Evolutionary conservation across 2,329 filamentous ascomycete species (phyloP), one percentile per base, ranked within the genome.

Genomic region (Hypocreales sp.): DNA sequence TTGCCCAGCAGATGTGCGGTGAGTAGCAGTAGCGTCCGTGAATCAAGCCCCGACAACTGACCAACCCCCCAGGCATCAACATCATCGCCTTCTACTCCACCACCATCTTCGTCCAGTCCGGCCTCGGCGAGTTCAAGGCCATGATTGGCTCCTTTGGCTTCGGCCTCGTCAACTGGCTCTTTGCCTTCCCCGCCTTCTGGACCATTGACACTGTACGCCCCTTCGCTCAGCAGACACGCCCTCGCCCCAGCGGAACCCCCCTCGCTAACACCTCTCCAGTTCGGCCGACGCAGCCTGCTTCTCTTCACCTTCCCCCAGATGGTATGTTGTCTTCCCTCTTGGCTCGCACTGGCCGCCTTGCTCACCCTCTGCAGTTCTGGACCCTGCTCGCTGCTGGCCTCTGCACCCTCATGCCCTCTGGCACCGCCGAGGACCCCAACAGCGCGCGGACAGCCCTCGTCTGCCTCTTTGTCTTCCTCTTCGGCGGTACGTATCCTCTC

Each of bases 71-170:
- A 25, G 27, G 37, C 14, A 41, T 78, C 50, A 80, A 80, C 45
- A 78, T 80, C 35, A 76, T 81, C 32, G 72, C 75, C 2, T 82
- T 82, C 48, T 82, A 82, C 51, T 75, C 68, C 1, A 74, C 69
- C 2, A 74, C 71, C 7, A 58, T 72, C 25, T 72, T 72, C 46
- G 41, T 50, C 22, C 48, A 75, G 2, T 66, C 73, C 5, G 71
- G 71, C 11, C 65, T 71, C 27, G 46, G 34, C 22, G 51, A 61
- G 3, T 67, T 64, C 37, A 53, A 61, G 18, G 69, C 77, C 7
- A 51, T 61, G 20, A 45, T 61, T 8, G 56, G 56, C 1, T 61
- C 59, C 0, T 56, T 61, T 23, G 60, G 60, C 7, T 61, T 59
- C 27, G 60, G 60, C 22, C 44, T 73, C 13, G 57, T 75, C 35